Percentiles rank a stretch among this genome's conserved stretches.
phyloP scores from a whole-genome alignment of 495 filamentous ascomycete genomes.

The Hyaloscypha variabilis region DNA sequence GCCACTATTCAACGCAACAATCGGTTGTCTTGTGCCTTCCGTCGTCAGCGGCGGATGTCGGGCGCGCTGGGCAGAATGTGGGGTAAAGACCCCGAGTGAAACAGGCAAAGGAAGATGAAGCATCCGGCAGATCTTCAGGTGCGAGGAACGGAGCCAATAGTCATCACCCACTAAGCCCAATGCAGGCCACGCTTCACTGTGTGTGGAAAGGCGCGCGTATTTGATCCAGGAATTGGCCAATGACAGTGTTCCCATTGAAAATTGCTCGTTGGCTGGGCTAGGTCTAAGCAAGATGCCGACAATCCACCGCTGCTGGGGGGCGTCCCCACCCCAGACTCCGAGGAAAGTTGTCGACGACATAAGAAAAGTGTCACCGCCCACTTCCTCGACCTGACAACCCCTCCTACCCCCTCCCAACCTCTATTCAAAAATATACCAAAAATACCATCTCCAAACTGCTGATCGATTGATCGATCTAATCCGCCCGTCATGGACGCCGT shows the following conservation, averaged over 20 bases:
- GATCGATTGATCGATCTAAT: neutral
- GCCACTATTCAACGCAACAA: neutral
- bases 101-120: neutral
- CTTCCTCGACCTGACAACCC: neutral
- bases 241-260: neutral
- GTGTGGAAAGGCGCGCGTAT: neutral
- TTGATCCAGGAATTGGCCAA: neutral
- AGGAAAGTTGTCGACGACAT: neutral
- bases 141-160: neutral
- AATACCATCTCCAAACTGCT: neutral
- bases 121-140: neutral
- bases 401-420: neutral
- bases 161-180: neutral
- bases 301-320: neutral
- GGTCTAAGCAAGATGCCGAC: neutral
- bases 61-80: neutral
- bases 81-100: neutral
- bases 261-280: neutral
- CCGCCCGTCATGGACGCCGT: conserved; percentile 79
- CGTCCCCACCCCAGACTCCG: neutral
- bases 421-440: neutral
- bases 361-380: neutral
- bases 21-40: neutral
- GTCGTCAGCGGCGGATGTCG: neutral
- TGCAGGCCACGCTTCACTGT: neutral